Conservation (phyloP, 192 early-diverging fungal species). For the Entomortierella chlamydospora region DNA sequence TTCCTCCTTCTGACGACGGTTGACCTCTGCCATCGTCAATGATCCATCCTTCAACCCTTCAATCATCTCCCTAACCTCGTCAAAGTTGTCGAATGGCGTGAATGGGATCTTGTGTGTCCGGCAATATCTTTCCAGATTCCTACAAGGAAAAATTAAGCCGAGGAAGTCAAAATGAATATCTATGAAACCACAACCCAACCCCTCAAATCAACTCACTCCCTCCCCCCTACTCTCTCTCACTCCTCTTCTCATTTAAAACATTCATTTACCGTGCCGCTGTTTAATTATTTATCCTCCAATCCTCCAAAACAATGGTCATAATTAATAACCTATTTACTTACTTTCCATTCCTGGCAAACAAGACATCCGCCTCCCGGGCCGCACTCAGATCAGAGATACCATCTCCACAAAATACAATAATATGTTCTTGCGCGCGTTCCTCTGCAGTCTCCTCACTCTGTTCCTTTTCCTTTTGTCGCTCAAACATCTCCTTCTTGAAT, state of each 20-base stretch:
- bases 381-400: slow-evolving; percentile 83
- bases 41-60: slow-evolving; percentile 21
- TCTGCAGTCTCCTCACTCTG: slow-evolving; percentile 4
- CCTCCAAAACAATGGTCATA: no score
- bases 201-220: no score
- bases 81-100: slow-evolving; percentile 68
- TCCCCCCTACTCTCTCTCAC: no score
- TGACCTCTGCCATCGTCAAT: slow-evolving; percentile 28
- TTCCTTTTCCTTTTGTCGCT: slow-evolving; percentile 7
- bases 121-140: slow-evolving; percentile 79
- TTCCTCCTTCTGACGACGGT: slow-evolving; percentile 22
- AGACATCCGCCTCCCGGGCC: slow-evolving; percentile 76
- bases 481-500: slow-evolving; percentile 23
- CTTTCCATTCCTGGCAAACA: slow-evolving; percentile 78
- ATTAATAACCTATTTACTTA: no score
- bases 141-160: not conserved
- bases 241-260: no score
- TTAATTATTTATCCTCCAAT: no score
- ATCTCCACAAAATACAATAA: slow-evolving; percentile 82
- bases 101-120: slow-evolving; percentile 65
- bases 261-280: no score
- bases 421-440: slow-evolving; percentile 19
- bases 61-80: slow-evolving; percentile 44
- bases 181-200: no score
- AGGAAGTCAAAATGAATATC: no score